Percentiles rank a stretch among this genome's conserved stretches.
phyloP scores from a whole-genome alignment of 345 rosid genomes.

The Citrus medica region DNA sequence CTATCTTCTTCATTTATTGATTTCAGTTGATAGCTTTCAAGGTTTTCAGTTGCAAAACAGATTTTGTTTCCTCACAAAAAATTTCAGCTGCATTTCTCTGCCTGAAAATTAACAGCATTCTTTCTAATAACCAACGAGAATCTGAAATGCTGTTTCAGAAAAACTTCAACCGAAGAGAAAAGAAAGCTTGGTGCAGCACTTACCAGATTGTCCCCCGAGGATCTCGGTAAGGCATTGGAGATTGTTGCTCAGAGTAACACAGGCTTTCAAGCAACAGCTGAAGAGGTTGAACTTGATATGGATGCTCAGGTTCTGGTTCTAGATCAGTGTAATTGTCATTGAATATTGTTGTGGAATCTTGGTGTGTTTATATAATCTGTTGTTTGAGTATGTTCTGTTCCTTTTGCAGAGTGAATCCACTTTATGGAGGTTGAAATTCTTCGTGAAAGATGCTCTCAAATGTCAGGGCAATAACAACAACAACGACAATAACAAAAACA shows the following conservation, averaged over 20 bases:
- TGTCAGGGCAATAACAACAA: constrained; percentile 28
- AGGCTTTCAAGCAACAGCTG: constrained; percentile 55
- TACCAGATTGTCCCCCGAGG: constrained; percentile 58
- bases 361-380: not conserved
- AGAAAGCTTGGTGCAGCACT: constrained; percentile 61
- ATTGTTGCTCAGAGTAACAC: constrained; percentile 78
- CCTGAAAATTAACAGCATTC: not conserved
- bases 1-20: not conserved
- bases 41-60: not conserved
- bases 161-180: constrained; percentile 70
- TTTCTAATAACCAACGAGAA: not conserved
- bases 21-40: not conserved
- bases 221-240: constrained; percentile 67
- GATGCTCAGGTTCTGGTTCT: constrained; percentile 57
- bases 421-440: constrained; percentile 79
- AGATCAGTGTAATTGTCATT: not conserved
- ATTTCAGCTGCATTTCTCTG: not conserved
- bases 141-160: constrained; percentile 38
- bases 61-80: not conserved
- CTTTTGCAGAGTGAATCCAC: constrained; percentile 67
- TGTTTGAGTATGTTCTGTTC: not conserved
- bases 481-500: constrained; percentile 12
- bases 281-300: constrained; percentile 76
- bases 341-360: not conserved
- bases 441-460: constrained; percentile 73